Percentiles rank a stretch among this genome's conserved stretches.
Conservation (phyloP, 2,329 filamentous ascomycete genomes). For the Boeremia lycopersici region DNA sequence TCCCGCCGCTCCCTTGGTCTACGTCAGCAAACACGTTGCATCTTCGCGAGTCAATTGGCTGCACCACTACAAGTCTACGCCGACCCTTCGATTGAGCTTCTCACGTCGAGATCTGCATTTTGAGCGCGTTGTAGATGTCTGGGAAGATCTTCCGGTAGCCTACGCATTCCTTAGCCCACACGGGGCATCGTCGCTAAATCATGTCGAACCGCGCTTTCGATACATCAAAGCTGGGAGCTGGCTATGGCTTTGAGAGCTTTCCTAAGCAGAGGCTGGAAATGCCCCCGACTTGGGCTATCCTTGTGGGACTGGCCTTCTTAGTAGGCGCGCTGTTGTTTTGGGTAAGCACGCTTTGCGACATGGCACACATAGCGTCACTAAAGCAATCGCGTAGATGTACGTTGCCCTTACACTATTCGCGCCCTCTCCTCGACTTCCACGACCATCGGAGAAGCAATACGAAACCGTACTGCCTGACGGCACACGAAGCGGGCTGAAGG, state of each 20-base stretch:
- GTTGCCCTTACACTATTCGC: constrained; percentile 74
- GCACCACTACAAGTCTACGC: constrained; percentile 21
- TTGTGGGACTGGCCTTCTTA: constrained; percentile 33
- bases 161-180: constrained; percentile 17
- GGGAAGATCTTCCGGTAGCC: constrained; percentile 25
- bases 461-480: constrained; percentile 73
- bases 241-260: constrained; percentile 38
- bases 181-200: constrained; percentile 13
- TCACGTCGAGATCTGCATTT: constrained; percentile 6
- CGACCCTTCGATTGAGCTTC: constrained; percentile 3
- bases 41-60: constrained; percentile 39
- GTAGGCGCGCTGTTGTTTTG: constrained; percentile 35
- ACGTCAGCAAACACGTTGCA: constrained; percentile 47
- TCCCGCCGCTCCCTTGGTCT: constrained; percentile 12
- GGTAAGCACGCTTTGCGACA: constrained; percentile 26
- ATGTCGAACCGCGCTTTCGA: constrained; percentile 38
- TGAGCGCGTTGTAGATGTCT: constrained; percentile 26
- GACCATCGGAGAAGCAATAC: constrained; percentile 84
- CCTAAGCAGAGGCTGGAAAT: constrained; percentile 31
- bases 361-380: constrained; percentile 1
- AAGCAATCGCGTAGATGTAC: constrained; percentile 60
- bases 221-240: constrained; percentile 25
- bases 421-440: constrained; percentile 75
- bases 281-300: constrained; percentile 42
- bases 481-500: constrained; percentile 58